Evolutionary conservation across 208 protist genomes (phyloP), one percentile per base, ranked within the genome.

Genomic region (Trypanosoma brucei): DNA sequence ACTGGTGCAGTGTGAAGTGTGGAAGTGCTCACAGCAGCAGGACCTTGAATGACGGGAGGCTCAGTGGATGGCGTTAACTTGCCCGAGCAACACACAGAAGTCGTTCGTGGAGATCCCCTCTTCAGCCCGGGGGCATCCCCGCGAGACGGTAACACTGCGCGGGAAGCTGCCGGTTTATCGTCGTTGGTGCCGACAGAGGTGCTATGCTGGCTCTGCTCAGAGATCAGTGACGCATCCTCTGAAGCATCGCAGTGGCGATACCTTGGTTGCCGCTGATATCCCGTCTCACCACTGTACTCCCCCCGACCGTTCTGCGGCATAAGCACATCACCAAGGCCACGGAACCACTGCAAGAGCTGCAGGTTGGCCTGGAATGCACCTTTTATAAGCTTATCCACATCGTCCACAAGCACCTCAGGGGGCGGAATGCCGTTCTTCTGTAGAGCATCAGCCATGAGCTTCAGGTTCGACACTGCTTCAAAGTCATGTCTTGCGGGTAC

Each of bases 311-410:
- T 0, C 9, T 34, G 22, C 14, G 3, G 70, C 46, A 59, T 38
- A 54, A 90, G 61, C 8, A 74, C 80, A 31, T 80, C 70, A 55
- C 70, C 62, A 31, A 95, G 74, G 0, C 85, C 81, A 39, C 96
- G 95, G 42, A 98, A 93, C 96, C 96, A 99, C 77, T 99, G 98
- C 30, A 98, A 68, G 54, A 99, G 92, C 49, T 97, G 89, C 38
- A 99, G 72, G 67, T 98, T 98, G 53, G 98, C 96, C 78, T 99
- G 97, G 62, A 96, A 98, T 67, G 96, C 97, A 46, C 86, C 92
- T 51, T 92, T 96, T 31, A 98, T 85, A 2, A 99, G 70, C 62
- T 93, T 94, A 33, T 91, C 77, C 14, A 94, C 78, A 13, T 96
- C 81, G 42, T 97, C 79, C 30, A 51, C 62, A n/a, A 93, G 72